These are phyloP conservation scores for Asterella californica DNA, from an alignment of 225 moss, liverwort and hornwort species.

Conservation along the genomic window DNA sequence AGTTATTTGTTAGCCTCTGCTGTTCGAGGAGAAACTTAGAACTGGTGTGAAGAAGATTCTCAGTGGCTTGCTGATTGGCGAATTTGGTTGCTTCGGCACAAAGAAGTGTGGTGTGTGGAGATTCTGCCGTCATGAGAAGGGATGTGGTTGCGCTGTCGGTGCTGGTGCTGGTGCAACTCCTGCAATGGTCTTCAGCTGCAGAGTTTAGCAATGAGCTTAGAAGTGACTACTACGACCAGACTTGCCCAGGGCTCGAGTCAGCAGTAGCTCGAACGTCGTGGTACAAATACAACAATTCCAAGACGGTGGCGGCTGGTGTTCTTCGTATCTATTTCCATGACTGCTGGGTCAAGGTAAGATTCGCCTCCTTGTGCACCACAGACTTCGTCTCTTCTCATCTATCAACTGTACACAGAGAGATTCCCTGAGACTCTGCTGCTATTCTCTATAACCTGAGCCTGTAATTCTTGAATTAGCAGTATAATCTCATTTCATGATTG, in stretches of 20 bases:
- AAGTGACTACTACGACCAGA: slow-evolving; percentile 17
- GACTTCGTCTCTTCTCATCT: not conserved
- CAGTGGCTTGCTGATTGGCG: no score
- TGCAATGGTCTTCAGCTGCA: not conserved
- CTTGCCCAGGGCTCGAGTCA: slow-evolving; percentile 10
- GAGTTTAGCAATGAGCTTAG: slow-evolving; percentile 17
- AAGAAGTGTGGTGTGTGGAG: no score
- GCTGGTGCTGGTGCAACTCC: not conserved
- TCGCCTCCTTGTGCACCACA: not conserved
- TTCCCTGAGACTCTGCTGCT: not conserved
- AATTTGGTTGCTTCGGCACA: no score
- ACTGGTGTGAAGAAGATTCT: no score
- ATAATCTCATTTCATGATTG: not conserved
- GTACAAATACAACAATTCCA: slow-evolving; percentile 21
- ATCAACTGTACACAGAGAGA: not conserved
- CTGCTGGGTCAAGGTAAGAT: slow-evolving; percentile 15
- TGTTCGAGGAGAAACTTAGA: no score
- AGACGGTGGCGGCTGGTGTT: slow-evolving; percentile 15
- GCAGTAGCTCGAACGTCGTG: slow-evolving; percentile 11
- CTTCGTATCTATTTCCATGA: slow-evolving; percentile 24
- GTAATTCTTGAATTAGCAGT: not conserved
- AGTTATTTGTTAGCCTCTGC: no score
- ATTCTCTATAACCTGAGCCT: not conserved
- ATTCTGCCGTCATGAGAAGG: slow-evolving; percentile 6
- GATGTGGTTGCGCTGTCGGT: not conserved